Percentiles rank a stretch among this genome's conserved stretches.
phyloP scores from a whole-genome alignment of 176 grass and related monocot species.

The Chloris gayana region DNA sequence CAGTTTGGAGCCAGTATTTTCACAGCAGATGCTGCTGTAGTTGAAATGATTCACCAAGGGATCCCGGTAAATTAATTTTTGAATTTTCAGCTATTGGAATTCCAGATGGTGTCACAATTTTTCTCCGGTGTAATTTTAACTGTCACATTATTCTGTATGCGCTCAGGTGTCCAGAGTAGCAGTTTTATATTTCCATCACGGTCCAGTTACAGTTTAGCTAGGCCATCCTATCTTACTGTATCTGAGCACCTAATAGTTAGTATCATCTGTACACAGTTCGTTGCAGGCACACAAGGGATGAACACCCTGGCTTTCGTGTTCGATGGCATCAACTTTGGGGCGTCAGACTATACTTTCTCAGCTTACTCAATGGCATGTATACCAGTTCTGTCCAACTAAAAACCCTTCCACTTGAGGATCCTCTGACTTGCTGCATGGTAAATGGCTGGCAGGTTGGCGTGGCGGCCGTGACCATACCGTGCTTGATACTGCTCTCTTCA shows the following conservation, averaged over 20 bases:
- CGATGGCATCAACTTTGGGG: slow-evolving; percentile 72
- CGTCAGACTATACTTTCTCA: slow-evolving; percentile 63
- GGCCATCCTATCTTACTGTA: no score
- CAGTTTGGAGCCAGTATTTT: slow-evolving; percentile 75
- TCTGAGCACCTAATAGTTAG: not conserved
- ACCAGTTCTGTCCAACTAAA: no score
- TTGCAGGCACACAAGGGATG: slow-evolving; percentile 63
- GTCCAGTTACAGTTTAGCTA: no score
- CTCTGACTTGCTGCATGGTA: no score
- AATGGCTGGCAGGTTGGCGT: slow-evolving; percentile 44
- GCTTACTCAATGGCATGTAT: slow-evolving; percentile 68
- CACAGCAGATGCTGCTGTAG: slow-evolving; percentile 66
- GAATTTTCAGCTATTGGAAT: no score
- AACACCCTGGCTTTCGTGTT: slow-evolving; percentile 78
- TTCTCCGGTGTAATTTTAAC: no score
- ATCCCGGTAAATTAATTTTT: slow-evolving; percentile 54
- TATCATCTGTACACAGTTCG: slow-evolving; percentile 29
- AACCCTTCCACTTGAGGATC: no score
- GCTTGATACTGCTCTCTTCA: slow-evolving; percentile 48
- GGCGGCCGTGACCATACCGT: slow-evolving; percentile 57
- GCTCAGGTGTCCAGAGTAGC: no score
- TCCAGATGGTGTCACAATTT: no score
- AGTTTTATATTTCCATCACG: no score
- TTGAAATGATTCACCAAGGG: slow-evolving; percentile 57
- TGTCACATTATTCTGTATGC: no score